Percentiles rank a stretch among this genome's conserved stretches.
phyloP scores from a whole-genome alignment of 257 asterid species.

The Solanum pennellii region DNA sequence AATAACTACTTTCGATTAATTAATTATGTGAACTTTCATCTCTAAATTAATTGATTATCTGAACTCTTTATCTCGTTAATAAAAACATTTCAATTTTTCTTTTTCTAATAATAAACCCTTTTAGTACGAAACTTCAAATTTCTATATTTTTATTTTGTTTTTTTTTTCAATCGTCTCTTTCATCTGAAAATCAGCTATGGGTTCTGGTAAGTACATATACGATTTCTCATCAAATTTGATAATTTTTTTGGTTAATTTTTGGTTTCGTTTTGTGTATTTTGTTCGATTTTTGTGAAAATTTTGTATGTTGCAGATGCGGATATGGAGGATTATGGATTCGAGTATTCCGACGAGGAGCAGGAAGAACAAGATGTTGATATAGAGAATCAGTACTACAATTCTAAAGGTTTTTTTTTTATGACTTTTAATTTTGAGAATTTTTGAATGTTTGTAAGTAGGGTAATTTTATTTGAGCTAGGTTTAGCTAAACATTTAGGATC shows the following conservation, averaged over 20 bases:
- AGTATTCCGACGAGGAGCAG: slow-evolving; percentile 91
- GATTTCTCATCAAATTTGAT: neutral
- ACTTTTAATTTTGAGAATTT: neutral
- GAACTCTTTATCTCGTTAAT: too few relatives aligned
- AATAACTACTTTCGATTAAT: too few relatives aligned
- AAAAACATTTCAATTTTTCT: too few relatives aligned
- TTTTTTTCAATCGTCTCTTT: neutral
- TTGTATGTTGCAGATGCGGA: slow-evolving; percentile 50
- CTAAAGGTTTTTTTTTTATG: slow-evolving; percentile 39
- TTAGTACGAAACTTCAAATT: too few relatives aligned
- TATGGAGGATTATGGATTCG: slow-evolving; percentile 97
- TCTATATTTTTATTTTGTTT: neutral
- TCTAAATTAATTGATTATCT: too few relatives aligned
- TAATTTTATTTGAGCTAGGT: neutral
- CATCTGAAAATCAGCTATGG: neutral
- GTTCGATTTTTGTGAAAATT: neutral
- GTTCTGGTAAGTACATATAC: neutral
- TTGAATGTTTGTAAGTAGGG: neutral
- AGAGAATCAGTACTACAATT: slow-evolving; percentile 89
- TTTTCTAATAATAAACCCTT: too few relatives aligned
- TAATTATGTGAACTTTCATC: too few relatives aligned
- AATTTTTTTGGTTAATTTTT: neutral
- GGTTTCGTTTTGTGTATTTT: neutral
- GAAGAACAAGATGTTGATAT: slow-evolving; percentile 94
- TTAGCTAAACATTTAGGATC: neutral